Percentiles rank a stretch among this genome's conserved stretches.
These are phyloP conservation scores for Vaccinium darrowii DNA, from an alignment of 148 eudicot genomes.

Conservation along the genomic window DNA sequence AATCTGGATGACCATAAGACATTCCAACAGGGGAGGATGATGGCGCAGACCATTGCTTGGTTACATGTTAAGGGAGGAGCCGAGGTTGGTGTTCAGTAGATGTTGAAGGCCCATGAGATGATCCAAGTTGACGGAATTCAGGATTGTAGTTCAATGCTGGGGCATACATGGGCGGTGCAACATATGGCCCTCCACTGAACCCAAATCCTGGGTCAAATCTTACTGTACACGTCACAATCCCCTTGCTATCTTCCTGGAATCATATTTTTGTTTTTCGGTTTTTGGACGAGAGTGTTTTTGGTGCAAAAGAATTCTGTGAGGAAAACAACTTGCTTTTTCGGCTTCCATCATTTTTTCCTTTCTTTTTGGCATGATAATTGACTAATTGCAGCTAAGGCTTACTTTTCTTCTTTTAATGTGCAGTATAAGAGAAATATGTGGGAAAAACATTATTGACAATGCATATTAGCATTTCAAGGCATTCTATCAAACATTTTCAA, in stretches of 20 bases:
- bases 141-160: constrained; percentile 87
- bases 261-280: background rate
- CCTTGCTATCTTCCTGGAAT: too few species aligned
- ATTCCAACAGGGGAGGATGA: constrained; percentile 62
- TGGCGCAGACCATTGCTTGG: constrained; percentile 56
- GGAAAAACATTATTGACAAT: constrained; percentile 73
- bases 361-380: background rate
- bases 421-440: constrained; percentile 91
- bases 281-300: background rate
- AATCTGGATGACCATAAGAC: constrained; percentile 70
- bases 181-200: constrained; percentile 64
- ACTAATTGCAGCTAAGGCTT: background rate
- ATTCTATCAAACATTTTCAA: constrained; percentile 73
- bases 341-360: background rate
- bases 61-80: constrained; percentile 60
- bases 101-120: constrained; percentile 58
- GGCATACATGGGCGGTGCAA: constrained; percentile 87
- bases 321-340: background rate
- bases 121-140: constrained; percentile 90
- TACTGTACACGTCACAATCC: background rate
- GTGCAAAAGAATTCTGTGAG: background rate
- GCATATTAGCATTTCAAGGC: constrained; percentile 96
- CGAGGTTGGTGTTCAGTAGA: constrained; percentile 67
- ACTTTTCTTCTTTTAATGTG: constrained; percentile 17
- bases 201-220: constrained; percentile 99